These are phyloP conservation scores for Colletotrichum shisoi DNA, from an alignment of 2,329 filamentous ascomycete genomes.

Conservation along the genomic window DNA sequence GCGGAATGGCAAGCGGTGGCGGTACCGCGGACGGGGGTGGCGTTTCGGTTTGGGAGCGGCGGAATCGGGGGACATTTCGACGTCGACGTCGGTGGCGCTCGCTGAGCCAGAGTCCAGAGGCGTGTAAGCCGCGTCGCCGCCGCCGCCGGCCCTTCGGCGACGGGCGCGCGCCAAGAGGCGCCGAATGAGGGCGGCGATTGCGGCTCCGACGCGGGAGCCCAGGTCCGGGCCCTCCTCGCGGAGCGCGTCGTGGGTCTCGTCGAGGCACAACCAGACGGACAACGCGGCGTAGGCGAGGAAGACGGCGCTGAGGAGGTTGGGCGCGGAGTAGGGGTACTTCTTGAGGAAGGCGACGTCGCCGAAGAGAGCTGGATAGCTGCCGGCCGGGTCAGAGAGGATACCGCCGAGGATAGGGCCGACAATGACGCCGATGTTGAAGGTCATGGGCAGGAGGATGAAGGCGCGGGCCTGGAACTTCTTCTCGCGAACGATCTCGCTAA, in stretches of 20 bases:
- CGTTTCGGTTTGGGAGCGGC: constrained; percentile 31
- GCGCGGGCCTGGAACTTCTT: constrained; percentile 59
- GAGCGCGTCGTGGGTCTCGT: constrained; percentile 61
- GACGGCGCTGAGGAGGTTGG: constrained; percentile 61
- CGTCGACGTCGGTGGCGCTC: constrained; percentile 38
- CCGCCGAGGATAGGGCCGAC: constrained; percentile 67
- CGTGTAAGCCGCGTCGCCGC: constrained; percentile 44
- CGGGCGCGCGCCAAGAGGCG: constrained; percentile 39
- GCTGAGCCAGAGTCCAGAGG: constrained; percentile 48
- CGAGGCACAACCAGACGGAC: constrained; percentile 59
- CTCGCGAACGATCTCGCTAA: constrained; percentile 59
- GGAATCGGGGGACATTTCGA: constrained; percentile 47
- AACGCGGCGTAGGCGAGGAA: constrained; percentile 56
- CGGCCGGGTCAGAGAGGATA: constrained; percentile 70
- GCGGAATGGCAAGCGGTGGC: constrained; percentile 59
- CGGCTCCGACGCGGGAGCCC: constrained; percentile 53
- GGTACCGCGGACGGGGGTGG: constrained; percentile 51
- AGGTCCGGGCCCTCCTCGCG: constrained; percentile 51
- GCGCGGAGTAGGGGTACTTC: constrained; percentile 62
- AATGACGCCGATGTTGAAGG: constrained; percentile 58
- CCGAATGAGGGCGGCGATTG: constrained; percentile 46
- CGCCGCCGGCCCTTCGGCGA: constrained; percentile 10
- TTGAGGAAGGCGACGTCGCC: constrained; percentile 57
- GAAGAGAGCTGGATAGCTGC: constrained; percentile 65
- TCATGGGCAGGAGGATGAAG: constrained; percentile 58